Evolutionary conservation across 192 early-diverging fungal species (phyloP), one percentile per base, ranked within the genome.

Genomic region (Spinellus fusiger): DNA sequence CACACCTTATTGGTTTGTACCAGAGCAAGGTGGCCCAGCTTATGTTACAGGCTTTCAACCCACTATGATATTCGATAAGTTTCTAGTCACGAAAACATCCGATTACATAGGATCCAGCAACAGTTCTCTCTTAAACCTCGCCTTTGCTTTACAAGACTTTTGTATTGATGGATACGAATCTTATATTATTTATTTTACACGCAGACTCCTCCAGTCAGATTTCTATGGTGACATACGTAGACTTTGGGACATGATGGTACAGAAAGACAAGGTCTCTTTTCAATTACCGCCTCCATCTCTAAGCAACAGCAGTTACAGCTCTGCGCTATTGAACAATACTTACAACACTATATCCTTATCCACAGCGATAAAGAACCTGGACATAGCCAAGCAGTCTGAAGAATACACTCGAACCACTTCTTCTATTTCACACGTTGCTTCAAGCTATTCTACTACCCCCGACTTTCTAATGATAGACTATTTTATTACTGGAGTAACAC

Each of bases 51-150:
- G 71, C 0, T 73, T 73, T 44, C 65, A 64, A 37, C 71, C 65
- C 3, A 68, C 65, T 22, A 67, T 73, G 61, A 67, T 73, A 8
- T 73, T 73, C 55, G 71, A 73, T 18, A 73, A 73, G 40, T 68
- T 54, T 40, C 52, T 73, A 6, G 18, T 61, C 2, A 34, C 22
- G 15, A 27, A 44, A 13, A 37, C 28, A 5, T 53, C 50, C 4
- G 18, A 22, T n/a, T 4, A 20, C 28, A 54, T 47, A 5, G 40
- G 13, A 13, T 40, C 37, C 20, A 54, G 15, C 15, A 44, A 44
- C 10, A 25, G 55, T 10, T 12, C 33, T 15, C 23, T 69, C 6
- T 44, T 37, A 4, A 53, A 50, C 2, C 33, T 68, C 33, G 71
- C 55, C 4, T 61, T 66, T 23, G 46, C 58, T 10, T 64, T 68